Evolutionary conservation across 2,329 filamentous ascomycete genomes (phyloP).

Genomic region (Cryphonectria nitschkei): DNA sequence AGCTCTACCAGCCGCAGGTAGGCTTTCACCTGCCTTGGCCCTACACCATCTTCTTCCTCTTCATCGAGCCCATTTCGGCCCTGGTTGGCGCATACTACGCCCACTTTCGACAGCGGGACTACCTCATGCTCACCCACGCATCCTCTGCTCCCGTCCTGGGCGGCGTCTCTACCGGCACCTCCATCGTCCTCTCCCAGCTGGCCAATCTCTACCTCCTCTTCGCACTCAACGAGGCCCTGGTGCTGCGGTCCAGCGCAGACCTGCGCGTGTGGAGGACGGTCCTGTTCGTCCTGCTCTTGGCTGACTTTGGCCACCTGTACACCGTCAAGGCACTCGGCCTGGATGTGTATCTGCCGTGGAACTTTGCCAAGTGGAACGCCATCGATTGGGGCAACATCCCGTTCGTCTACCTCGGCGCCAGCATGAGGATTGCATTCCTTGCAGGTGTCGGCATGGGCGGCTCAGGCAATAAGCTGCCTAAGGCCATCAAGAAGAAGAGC

Average conservation of each 20-base stretch:
- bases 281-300: slow-evolving; percentile 68
- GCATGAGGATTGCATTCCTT: slow-evolving; percentile 63
- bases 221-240: slow-evolving; percentile 75
- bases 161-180: slow-evolving; percentile 60
- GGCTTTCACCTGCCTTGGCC: slow-evolving; percentile 57
- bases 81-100: slow-evolving; percentile 57
- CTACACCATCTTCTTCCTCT: slow-evolving; percentile 76
- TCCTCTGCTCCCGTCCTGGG: slow-evolving; percentile 49
- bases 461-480: slow-evolving; percentile 28
- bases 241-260: slow-evolving; percentile 71
- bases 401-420: slow-evolving; percentile 70
- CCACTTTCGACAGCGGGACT: slow-evolving; percentile 55
- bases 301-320: slow-evolving; percentile 78
- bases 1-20: slow-evolving; percentile 6
- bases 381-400: slow-evolving; percentile 71
- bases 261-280: slow-evolving; percentile 71
- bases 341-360: slow-evolving; percentile 61
- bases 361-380: slow-evolving; percentile 64
- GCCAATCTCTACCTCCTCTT: slow-evolving; percentile 80
- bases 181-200: slow-evolving; percentile 73
- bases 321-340: slow-evolving; percentile 63
- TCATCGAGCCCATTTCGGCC: slow-evolving; percentile 66
- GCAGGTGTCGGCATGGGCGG: slow-evolving; percentile 55
- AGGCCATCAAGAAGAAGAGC: slow-evolving; percentile 8
- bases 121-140: slow-evolving; percentile 67